Conservation (phyloP, 176 grass and related monocot genomes). For the Triticum turgidum region DNA sequence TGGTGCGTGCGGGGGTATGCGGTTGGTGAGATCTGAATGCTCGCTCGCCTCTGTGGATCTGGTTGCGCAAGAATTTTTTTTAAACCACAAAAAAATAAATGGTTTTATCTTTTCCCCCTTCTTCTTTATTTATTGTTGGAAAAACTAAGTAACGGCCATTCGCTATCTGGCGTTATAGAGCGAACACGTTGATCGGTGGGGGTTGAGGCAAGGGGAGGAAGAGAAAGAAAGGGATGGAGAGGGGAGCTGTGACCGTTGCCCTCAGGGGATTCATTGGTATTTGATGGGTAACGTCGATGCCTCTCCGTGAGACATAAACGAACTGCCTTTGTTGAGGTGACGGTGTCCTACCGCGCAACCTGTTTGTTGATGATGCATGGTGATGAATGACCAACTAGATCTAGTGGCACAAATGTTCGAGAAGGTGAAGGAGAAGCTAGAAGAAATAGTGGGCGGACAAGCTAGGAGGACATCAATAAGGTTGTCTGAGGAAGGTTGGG, state of each 20-base stretch:
- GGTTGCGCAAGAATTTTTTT: background rate
- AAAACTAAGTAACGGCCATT: background rate
- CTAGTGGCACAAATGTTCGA: background rate
- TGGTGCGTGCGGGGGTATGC: background rate
- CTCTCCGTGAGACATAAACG: accelerated
- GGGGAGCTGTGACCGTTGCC: too few species aligned
- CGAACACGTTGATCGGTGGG: background rate
- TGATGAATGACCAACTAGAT: background rate
- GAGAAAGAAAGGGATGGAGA: too few species aligned
- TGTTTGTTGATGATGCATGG: background rate
- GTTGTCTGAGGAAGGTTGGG: too few species aligned
- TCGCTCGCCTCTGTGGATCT: background rate
- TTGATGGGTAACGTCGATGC: too few species aligned
- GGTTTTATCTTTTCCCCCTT: background rate
- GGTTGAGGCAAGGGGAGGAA: too few species aligned
- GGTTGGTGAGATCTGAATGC: slow-evolving; percentile 40
- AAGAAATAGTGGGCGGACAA: background rate
- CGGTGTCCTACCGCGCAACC: background rate
- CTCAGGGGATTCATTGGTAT: too few species aligned
- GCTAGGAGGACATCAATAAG: too few species aligned
- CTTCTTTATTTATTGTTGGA: background rate
- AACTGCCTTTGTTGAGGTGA: background rate
- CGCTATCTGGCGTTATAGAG: background rate
- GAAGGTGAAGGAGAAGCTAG: background rate
- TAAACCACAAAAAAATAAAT: background rate